Evolutionary conservation across 2,329 filamentous ascomycete genomes (phyloP), one percentile per base, ranked within the genome.

Genomic region (Venturiaceae sp.): DNA sequence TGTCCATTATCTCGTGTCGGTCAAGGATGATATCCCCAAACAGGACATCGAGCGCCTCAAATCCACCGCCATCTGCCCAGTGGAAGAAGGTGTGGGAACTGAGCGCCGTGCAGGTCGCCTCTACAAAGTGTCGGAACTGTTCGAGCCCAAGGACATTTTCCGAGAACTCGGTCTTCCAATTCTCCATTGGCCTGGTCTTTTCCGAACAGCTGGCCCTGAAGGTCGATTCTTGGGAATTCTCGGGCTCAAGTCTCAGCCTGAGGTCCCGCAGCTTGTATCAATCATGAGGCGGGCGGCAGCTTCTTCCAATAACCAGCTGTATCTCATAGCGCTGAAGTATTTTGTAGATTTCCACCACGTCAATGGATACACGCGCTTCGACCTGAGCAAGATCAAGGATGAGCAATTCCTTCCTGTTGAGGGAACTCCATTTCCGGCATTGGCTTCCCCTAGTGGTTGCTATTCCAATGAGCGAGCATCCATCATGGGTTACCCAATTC

Each of bases 1-100:
- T 28, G 91, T 99, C 71, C 92, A 91, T 65, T 99, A 99, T 66
- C 81, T 99, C 46, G 84, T 92, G 11, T 95, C 92, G 8, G 94
- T 99, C 30, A 84, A 83, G 61, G 83, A 88, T 56, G 94, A 99
- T 64, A 96, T 99, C 60, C 94, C 94, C 0, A 72, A 75, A 9
- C 85, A 86, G 54, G 94, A 99, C 69, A 81, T 96, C 58, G 84
- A 83, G 63, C 88, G 87, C 66, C 79, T 99, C 26, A 86, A 82
- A 58, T 81, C 85, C 53, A 90, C 90, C 0, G 84, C 83, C 11
- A 90, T 97, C 46, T 92, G 92, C 66, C 90, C 90, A 9, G 88
- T 88, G 3, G 90, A 95, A 69, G 77, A 53, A 69, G 72, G 59
- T 65, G 67, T 46, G 70, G 53, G 50, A 21, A n/a, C 58, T n/a